phyloP scores from a whole-genome alignment of 768 basidiomycete genomes.

The Mrakia gelida region DNA sequence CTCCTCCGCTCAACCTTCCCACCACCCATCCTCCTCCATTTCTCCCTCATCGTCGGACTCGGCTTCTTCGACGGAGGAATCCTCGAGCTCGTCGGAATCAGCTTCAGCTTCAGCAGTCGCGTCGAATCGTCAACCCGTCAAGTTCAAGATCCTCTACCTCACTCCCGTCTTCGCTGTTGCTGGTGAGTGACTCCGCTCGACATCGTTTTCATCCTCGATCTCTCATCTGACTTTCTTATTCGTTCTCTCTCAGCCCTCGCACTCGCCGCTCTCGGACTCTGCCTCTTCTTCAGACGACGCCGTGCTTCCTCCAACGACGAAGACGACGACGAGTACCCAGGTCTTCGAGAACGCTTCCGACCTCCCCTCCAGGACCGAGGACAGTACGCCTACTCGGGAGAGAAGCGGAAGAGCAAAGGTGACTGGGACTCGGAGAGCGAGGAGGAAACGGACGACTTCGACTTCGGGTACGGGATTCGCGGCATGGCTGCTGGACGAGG shows the following conservation, averaged over 20 bases:
- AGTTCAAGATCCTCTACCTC: conserved; percentile 18
- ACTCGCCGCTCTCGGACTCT: background rate
- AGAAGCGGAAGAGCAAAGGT: background rate
- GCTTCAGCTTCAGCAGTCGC: background rate
- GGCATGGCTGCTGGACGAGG: conserved; percentile 11
- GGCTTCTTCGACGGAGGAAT: background rate
- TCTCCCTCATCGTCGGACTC: background rate
- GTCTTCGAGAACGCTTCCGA: conserved; percentile 17
- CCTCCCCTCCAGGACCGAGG: background rate
- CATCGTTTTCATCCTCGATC: no score
- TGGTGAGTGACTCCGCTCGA: background rate
- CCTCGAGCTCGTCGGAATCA: conserved; percentile 5
- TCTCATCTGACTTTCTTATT: no score
- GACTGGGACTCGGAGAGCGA: conserved; percentile 16
- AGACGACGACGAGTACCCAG: conserved; percentile 26
- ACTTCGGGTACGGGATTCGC: conserved; percentile 7
- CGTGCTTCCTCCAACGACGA: background rate
- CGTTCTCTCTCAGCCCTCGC: background rate
- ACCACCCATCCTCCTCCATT: background rate
- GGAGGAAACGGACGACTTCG: conserved; percentile 16
- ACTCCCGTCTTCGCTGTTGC: conserved; percentile 9
- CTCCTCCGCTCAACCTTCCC: no score
- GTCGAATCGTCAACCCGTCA: background rate
- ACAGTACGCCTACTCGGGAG: background rate
- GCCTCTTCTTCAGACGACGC: background rate